These are phyloP conservation scores for Cubamyces sp. DNA, from an alignment of 768 basidiomycete genomes.

Conservation along the genomic window DNA sequence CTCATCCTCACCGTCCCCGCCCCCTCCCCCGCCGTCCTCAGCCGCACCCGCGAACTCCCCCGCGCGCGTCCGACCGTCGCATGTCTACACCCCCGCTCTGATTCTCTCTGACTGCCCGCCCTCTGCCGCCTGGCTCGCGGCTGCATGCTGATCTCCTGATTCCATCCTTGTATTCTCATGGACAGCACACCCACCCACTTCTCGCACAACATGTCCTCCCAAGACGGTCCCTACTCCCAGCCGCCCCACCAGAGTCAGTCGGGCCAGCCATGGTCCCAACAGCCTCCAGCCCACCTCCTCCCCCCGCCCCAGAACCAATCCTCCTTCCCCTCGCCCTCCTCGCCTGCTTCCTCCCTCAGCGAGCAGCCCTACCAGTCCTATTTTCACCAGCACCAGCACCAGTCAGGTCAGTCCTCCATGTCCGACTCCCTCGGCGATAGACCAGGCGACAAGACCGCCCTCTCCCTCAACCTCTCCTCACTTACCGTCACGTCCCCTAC, in stretches of 20 bases:
- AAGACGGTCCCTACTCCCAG: constrained; percentile 38
- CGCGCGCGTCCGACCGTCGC: constrained; percentile 2
- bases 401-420: constrained; percentile 28
- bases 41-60: constrained; percentile 7
- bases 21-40: background rate
- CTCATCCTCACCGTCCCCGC: background rate
- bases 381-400: constrained; percentile 28
- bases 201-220: constrained; percentile 33
- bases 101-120: background rate
- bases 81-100: background rate
- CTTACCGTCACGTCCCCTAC: constrained; percentile 70
- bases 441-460: constrained; percentile 32
- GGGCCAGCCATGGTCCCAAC: constrained; percentile 37
- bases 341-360: constrained; percentile 37
- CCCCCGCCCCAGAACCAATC: constrained; percentile 36
- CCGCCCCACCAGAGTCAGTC: constrained; percentile 36
- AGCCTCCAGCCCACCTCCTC: constrained; percentile 33
- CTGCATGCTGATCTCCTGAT: constrained; percentile 26
- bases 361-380: constrained; percentile 38
- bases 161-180: constrained; percentile 26
- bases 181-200: constrained; percentile 32
- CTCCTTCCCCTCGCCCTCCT: constrained; percentile 39
- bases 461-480: constrained; percentile 68
- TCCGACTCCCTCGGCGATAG: constrained; percentile 33
- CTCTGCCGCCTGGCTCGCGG: constrained; percentile 20